Percentiles rank a stretch among this genome's conserved stretches.
Conservation (phyloP, 1,284 basidiomycete genomes). For the Apiotrichum sp. region DNA sequence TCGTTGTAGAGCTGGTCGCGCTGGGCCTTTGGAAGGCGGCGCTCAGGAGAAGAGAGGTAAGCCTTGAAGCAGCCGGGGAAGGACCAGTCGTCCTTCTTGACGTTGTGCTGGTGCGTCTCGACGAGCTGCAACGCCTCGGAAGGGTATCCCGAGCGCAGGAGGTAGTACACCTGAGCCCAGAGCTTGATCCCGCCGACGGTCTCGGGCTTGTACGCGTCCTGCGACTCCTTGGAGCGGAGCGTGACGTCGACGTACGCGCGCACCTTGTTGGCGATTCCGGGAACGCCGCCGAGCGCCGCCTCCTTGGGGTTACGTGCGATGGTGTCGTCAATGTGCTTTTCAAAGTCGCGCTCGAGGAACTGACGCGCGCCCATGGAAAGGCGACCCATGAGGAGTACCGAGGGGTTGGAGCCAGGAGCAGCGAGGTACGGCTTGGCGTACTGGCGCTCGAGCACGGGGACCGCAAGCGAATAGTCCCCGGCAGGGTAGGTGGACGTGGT, state of each 20-base stretch:
- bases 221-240: conserved; percentile 55
- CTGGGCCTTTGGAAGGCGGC: conserved; percentile 68
- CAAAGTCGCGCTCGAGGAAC: conserved; percentile 66
- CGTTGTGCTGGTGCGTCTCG: conserved; percentile 61
- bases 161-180: conserved; percentile 88
- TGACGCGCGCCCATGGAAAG: conserved; percentile 36
- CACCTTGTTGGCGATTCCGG: conserved; percentile 81
- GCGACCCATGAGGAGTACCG: conserved; percentile 27
- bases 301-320: conserved; percentile 78
- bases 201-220: conserved; percentile 82
- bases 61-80: conserved; percentile 79
- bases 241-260: conserved; percentile 74
- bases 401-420: conserved; percentile 19
- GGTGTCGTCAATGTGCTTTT: conserved; percentile 74
- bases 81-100: conserved; percentile 73
- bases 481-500: conserved; percentile 6
- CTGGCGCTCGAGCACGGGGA: conserved; percentile 45
- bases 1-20: conserved; percentile 79
- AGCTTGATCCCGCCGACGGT: conserved; percentile 75
- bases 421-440: conserved; percentile 50
- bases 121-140: conserved; percentile 76
- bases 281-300: conserved; percentile 85
- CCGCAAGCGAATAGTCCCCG: conserved; percentile 7
- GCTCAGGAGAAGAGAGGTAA: conserved; percentile 76
- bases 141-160: conserved; percentile 77